A percentile compares a stretch with the other conserved stretches of the same genome.
Evolutionary conservation across 805 yeast species (phyloP).

Genomic region (Ogataea pini): DNA sequence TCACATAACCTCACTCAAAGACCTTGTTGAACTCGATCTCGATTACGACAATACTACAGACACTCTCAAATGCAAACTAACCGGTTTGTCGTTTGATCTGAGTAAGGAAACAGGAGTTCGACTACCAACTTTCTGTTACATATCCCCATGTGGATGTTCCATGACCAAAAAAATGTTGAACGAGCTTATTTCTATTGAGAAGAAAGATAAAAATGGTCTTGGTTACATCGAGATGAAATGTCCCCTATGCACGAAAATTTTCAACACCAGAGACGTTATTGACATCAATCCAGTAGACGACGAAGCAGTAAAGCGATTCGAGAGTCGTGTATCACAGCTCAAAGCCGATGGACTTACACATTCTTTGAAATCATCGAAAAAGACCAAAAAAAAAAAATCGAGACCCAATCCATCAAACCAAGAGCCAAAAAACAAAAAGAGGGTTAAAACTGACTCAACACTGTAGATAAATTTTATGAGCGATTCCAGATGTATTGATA

Average conservation of each 20-base stretch:
- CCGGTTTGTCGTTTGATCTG: slow-evolving; percentile 39
- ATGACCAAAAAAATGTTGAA: slow-evolving; percentile 36
- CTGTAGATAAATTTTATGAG: not conserved
- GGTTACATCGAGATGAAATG: slow-evolving; percentile 29
- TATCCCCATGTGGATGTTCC: slow-evolving; percentile 48
- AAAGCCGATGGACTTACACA: slow-evolving; percentile 35
- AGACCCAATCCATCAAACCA: not conserved
- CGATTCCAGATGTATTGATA: slow-evolving; percentile 3
- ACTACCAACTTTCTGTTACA: slow-evolving; percentile 41
- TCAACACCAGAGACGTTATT: slow-evolving; percentile 34
- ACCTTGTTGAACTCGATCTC: slow-evolving; percentile 36
- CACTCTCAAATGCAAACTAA: slow-evolving; percentile 41
- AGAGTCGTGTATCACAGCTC: slow-evolving; percentile 22
- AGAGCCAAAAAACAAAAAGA: slow-evolving; percentile 6
- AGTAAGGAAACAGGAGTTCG: slow-evolving; percentile 24
- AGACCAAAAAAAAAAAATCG: slow-evolving; percentile 18
- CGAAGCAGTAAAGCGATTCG: slow-evolving; percentile 9
- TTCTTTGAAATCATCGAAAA: slow-evolving; percentile 37
- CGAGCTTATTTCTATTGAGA: slow-evolving; percentile 21
- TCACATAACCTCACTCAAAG: slow-evolving; percentile 36
- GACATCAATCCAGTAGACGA: slow-evolving; percentile 28
- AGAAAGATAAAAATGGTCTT: not conserved
- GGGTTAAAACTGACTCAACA: too few relatives aligned
- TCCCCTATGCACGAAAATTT: slow-evolving; percentile 41
- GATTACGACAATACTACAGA: slow-evolving; percentile 17